Conservation (phyloP, 2,329 filamentous ascomycete species). For the Helotiales sp. region DNA sequence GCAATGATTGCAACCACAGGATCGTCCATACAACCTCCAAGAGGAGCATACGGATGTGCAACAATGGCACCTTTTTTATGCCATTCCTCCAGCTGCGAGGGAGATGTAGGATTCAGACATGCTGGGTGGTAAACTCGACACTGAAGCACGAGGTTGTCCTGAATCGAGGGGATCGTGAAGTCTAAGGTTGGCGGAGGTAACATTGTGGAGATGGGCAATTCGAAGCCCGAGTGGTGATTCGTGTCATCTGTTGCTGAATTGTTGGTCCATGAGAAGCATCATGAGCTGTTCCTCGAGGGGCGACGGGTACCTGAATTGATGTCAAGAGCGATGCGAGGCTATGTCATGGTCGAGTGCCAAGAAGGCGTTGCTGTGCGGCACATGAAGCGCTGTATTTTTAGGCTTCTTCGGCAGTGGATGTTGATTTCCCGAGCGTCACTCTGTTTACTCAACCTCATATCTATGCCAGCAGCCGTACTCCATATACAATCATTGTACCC, state of each 20-base stretch:
- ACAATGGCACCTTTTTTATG: conserved; percentile 60
- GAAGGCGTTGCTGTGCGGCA: neutral
- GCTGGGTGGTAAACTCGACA: conserved; percentile 80
- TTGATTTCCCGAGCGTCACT: neutral
- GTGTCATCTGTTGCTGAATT: conserved; percentile 21
- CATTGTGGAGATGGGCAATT: conserved; percentile 37
- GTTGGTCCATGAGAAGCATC: conserved; percentile 10
- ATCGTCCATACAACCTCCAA: conserved; percentile 87
- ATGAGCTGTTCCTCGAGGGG: neutral
- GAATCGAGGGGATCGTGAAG: conserved; percentile 81
- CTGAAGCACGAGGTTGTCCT: conserved; percentile 74
- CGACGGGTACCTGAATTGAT: neutral
- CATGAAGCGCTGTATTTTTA: neutral
- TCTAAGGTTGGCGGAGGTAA: conserved; percentile 59
- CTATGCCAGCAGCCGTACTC: no score
- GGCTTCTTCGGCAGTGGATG: neutral
- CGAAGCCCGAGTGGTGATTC: conserved; percentile 9
- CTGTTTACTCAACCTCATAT: neutral
- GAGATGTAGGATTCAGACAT: conserved; percentile 37
- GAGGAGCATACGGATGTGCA: conserved; percentile 86
- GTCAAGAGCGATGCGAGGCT: neutral
- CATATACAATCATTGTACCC: no score
- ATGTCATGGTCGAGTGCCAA: neutral
- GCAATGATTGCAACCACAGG: conserved; percentile 69
- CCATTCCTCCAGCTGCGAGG: conserved; percentile 31